phyloP scores from a whole-genome alignment of 1,284 basidiomycete species.

The Malassezia yamatoensis region DNA sequence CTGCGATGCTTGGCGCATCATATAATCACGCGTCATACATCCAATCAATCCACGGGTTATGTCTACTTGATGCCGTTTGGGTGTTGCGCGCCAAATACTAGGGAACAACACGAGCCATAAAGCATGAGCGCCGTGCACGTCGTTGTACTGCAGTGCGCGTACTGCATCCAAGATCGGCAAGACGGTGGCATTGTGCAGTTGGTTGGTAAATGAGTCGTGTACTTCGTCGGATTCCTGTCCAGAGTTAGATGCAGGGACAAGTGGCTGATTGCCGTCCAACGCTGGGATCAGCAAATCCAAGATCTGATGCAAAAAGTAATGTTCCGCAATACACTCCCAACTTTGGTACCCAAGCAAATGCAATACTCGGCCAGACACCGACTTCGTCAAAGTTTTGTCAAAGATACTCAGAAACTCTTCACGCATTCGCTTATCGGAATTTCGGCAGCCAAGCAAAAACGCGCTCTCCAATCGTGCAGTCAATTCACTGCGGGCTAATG shows the following conservation, averaged over 20 bases:
- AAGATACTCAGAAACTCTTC: constrained; percentile 82
- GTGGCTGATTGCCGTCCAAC: constrained; percentile 28
- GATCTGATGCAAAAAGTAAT: constrained; percentile 90
- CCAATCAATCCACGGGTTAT: constrained; percentile 81
- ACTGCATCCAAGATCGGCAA: constrained; percentile 53
- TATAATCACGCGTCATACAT: constrained; percentile 84
- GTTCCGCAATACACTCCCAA: constrained; percentile 87
- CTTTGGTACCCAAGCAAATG: constrained; percentile 88
- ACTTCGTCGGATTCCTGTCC: constrained; percentile 13
- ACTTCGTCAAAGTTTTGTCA: constrained; percentile 75
- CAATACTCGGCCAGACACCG: constrained; percentile 69
- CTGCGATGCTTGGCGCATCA: constrained; percentile 73
- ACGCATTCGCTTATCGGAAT: constrained; percentile 67
- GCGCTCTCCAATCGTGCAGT: constrained; percentile 86
- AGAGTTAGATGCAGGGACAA: constrained; percentile 18
- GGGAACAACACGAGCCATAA: constrained; percentile 86
- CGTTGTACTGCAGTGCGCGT: constrained; percentile 72
- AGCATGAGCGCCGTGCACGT: constrained; percentile 66
- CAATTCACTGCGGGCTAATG: constrained; percentile 77
- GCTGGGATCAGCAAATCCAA: constrained; percentile 74
- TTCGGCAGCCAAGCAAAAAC: constrained; percentile 83
- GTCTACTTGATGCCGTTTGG: constrained; percentile 76
- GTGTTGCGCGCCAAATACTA: constrained; percentile 75
- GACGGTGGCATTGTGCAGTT: constrained; percentile 23
- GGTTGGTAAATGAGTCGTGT: constrained; percentile 3